These are phyloP conservation scores for Metschnikowia orientalis DNA, from an alignment of 805 yeast genomes.

Conservation along the genomic window DNA sequence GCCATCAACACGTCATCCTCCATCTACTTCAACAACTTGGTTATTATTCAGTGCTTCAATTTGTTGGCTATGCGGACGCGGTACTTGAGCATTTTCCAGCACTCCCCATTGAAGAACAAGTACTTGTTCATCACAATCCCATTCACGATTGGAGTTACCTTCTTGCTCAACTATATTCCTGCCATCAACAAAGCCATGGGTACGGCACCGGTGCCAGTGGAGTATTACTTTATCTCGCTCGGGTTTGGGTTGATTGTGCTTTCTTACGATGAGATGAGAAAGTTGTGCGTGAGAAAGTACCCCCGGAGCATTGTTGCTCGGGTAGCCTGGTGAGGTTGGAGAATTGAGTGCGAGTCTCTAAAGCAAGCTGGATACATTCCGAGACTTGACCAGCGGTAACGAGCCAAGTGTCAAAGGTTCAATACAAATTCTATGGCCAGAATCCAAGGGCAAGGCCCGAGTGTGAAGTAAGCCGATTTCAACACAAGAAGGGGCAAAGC, in stretches of 20 bases:
- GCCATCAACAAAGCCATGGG: conserved; percentile 33
- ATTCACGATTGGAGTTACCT: conserved; percentile 35
- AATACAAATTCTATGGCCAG: too few relatives aligned
- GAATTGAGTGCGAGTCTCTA: too few relatives aligned
- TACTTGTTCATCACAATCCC: conserved; percentile 31
- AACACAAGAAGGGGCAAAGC: too few relatives aligned
- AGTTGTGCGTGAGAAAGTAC: conserved; percentile 29
- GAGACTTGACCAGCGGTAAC: too few relatives aligned
- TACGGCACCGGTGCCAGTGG: conserved; percentile 39
- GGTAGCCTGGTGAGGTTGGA: conserved; percentile 43
- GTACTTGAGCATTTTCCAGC: conserved; percentile 39
- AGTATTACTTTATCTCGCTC: conserved; percentile 43
- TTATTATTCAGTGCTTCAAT: conserved; percentile 45
- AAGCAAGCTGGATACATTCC: too few relatives aligned
- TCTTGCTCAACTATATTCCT: conserved; percentile 42
- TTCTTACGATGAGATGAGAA: conserved; percentile 41
- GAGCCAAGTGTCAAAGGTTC: too few relatives aligned
- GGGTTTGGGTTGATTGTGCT: conserved; percentile 42
- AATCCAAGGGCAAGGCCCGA: too few relatives aligned
- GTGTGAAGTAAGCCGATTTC: too few relatives aligned
- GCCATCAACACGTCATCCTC: conserved; percentile 35
- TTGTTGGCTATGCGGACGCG: conserved; percentile 42
- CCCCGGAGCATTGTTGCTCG: conserved; percentile 37
- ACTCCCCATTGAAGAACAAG: conserved; percentile 33
- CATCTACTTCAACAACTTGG: conserved; percentile 44